Conservation (phyloP, 441 rosid genomes). For the Viola pubescens region DNA sequence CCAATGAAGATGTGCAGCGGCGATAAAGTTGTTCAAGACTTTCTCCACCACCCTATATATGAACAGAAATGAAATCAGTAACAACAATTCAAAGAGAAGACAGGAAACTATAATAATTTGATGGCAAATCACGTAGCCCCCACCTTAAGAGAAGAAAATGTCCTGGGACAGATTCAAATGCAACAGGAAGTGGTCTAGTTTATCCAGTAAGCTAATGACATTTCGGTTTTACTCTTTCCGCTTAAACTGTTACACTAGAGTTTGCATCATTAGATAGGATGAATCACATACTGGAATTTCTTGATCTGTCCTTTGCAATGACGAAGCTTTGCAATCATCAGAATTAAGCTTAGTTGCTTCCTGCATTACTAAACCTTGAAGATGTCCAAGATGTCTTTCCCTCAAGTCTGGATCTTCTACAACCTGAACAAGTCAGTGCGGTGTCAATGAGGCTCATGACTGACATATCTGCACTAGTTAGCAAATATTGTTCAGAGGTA, state of each 20-base stretch:
- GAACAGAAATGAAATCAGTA: background rate
- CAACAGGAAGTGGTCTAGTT: too few species aligned
- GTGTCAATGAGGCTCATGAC: background rate
- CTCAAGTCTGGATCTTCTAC: slow-evolving; percentile 49
- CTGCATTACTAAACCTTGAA: slow-evolving; percentile 56
- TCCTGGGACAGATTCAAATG: too few species aligned
- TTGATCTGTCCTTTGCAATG: slow-evolving; percentile 42
- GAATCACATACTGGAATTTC: slow-evolving; percentile 64
- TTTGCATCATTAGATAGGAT: slow-evolving; percentile 1
- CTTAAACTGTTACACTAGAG: background rate
- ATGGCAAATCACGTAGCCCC: too few species aligned
- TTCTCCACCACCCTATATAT: slow-evolving; percentile 81
- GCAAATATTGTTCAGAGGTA: too few species aligned
- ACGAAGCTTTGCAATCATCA: slow-evolving; percentile 51
- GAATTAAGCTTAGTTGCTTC: slow-evolving; percentile 49
- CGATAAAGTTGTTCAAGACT: slow-evolving; percentile 61
- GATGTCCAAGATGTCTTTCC: slow-evolving; percentile 76
- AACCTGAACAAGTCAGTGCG: slow-evolving; percentile 39
- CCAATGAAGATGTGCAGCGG: slow-evolving; percentile 57
- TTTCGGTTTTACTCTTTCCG: too few species aligned
- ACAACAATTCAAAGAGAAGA: too few species aligned
- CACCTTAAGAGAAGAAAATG: too few species aligned
- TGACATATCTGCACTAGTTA: too few species aligned
- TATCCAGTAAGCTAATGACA: too few species aligned
- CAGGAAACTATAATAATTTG: too few species aligned